A percentile compares a stretch with the other conserved stretches of the same genome.
These are phyloP conservation scores for Parachaetomium inaequale DNA, from an alignment of 495 filamentous ascomycete genomes.

Conservation along the genomic window DNA sequence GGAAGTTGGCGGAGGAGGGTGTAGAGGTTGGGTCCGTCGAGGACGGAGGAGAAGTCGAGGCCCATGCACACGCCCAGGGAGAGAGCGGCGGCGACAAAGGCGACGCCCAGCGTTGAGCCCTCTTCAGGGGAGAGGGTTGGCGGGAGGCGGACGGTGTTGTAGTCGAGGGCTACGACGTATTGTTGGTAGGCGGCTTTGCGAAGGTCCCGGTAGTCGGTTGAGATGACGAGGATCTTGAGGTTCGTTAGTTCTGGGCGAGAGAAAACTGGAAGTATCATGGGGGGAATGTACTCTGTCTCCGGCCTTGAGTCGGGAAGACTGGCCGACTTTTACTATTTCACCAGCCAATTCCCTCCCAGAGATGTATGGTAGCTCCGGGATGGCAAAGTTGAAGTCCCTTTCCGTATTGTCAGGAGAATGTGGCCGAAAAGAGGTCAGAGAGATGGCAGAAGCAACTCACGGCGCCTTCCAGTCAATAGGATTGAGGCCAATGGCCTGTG, in stretches of 20 bases:
- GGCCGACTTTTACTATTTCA: conserved; percentile 47
- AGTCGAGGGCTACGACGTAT: conserved; percentile 59
- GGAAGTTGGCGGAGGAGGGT: conserved; percentile 40
- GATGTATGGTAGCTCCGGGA: conserved; percentile 62
- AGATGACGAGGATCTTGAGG: conserved; percentile 54
- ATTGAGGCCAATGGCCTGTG: conserved; percentile 61
- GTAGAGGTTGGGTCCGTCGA: conserved; percentile 53
- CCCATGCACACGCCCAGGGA: conserved; percentile 60
- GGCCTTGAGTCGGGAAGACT: conserved; percentile 44
- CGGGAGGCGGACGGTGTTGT: conserved; percentile 60
- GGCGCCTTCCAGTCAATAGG: conserved; percentile 72
- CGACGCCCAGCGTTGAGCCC: conserved; percentile 60
- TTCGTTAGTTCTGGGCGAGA: not conserved
- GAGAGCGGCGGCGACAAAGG: conserved; percentile 58
- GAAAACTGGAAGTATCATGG: not conserved
- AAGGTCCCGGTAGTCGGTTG: conserved; percentile 68
- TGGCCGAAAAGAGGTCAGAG: not conserved
- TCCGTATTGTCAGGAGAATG: not conserved
- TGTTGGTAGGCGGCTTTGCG: conserved; percentile 67
- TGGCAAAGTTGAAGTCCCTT: conserved; percentile 63
- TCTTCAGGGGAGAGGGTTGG: conserved; percentile 43
- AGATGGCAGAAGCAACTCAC: conserved; percentile 38
- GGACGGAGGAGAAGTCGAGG: conserved; percentile 49
- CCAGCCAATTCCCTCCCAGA: conserved; percentile 63
- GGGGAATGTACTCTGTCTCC: conserved; percentile 48